Percentiles rank a stretch among this genome's conserved stretches.
Conservation (phyloP, 2,329 filamentous ascomycete genomes). For the Tolypocladium tropicale region DNA sequence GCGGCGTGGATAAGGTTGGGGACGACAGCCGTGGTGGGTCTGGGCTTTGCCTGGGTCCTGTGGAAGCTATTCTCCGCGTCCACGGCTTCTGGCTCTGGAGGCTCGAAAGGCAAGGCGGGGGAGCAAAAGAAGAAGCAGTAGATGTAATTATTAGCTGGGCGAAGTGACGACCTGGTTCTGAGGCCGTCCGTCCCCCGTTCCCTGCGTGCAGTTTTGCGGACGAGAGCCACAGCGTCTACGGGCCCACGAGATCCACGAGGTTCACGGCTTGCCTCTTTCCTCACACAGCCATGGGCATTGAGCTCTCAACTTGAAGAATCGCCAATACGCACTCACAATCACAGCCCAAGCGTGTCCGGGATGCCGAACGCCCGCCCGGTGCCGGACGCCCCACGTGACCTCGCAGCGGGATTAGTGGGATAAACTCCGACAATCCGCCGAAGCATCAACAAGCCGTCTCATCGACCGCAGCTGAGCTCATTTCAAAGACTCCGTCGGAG, state of each 20-base stretch:
- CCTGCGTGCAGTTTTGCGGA: no score
- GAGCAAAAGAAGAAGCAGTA: conserved; percentile 14
- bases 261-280: background rate
- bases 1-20: conserved; percentile 38
- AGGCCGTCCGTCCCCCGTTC: no score
- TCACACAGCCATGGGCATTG: background rate
- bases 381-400: conserved; percentile 5
- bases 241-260: no score
- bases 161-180: no score
- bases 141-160: background rate
- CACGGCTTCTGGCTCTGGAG: conserved; percentile 1
- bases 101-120: conserved; percentile 6
- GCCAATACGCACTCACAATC: background rate
- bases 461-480: background rate
- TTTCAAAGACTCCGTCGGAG: background rate
- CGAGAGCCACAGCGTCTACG: no score
- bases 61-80: conserved; percentile 38
- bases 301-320: background rate
- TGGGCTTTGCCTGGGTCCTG: conserved; percentile 62
- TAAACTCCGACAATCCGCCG: background rate
- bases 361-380: background rate
- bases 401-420: conserved; percentile 5
- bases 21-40: conserved; percentile 46
- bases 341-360: background rate
- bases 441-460: background rate